Conservation (phyloP, 2,329 filamentous ascomycete species). For the Annulohypoxylon truncatum region DNA sequence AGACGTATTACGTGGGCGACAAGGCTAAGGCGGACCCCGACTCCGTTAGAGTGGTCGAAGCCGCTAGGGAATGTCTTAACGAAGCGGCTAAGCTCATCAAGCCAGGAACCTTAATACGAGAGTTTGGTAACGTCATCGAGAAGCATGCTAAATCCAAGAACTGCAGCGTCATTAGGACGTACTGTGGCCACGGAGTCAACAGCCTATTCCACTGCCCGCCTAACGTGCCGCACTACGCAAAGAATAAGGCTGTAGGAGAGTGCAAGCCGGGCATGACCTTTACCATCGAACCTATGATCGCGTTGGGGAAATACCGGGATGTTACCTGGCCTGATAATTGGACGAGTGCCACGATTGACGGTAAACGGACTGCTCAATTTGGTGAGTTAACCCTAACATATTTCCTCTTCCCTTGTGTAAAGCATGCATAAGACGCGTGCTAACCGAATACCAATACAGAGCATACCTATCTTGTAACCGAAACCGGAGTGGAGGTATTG, state of each 20-base stretch:
- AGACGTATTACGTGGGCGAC: slow-evolving; percentile 97
- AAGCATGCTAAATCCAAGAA: slow-evolving; percentile 87
- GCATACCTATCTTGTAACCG: slow-evolving; percentile 86
- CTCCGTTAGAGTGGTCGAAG: slow-evolving; percentile 89
- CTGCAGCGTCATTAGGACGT: slow-evolving; percentile 94
- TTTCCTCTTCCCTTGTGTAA: not conserved
- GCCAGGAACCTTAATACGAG: slow-evolving; percentile 90
- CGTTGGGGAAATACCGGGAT: slow-evolving; percentile 88
- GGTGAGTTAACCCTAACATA: slow-evolving; percentile 63
- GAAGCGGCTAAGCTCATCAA: slow-evolving; percentile 92
- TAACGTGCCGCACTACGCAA: slow-evolving; percentile 96
- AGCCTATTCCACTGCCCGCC: slow-evolving; percentile 92
- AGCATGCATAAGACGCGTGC: not conserved
- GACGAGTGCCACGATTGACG: slow-evolving; percentile 94
- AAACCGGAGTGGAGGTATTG: slow-evolving; percentile 84
- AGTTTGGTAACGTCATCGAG: slow-evolving; percentile 95
- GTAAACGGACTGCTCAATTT: slow-evolving; percentile 91
- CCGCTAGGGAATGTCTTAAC: slow-evolving; percentile 89
- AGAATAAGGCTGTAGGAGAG: slow-evolving; percentile 96
- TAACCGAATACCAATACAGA: slow-evolving; percentile 59
- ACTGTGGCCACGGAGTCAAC: slow-evolving; percentile 97
- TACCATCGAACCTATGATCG: slow-evolving; percentile 99
- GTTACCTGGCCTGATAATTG: slow-evolving; percentile 99
- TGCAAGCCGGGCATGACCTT: slow-evolving; percentile 98
- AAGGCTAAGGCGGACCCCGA: slow-evolving; percentile 86